These are phyloP conservation scores for Populus hybrid DNA, from an alignment of 441 rosid species.

Conservation along the genomic window DNA sequence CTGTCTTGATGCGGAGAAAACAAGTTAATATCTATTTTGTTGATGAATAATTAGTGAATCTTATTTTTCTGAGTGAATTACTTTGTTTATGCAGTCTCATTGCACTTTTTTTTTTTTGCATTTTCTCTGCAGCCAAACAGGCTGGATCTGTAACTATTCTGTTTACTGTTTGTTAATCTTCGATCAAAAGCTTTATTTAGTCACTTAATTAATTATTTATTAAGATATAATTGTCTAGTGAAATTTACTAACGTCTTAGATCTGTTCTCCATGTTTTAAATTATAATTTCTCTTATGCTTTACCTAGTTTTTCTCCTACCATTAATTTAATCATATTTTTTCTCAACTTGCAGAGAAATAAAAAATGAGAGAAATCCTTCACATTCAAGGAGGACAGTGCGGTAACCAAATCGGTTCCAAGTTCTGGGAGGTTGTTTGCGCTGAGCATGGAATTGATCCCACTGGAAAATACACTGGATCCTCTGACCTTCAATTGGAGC, in stretches of 20 bases:
- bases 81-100: background rate
- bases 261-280: background rate
- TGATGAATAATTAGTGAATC: background rate
- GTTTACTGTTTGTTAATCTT: background rate
- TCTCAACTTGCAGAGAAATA: background rate
- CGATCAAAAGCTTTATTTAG: background rate
- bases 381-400: no score
- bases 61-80: background rate
- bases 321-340: background rate
- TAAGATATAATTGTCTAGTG: background rate
- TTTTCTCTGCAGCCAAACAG: background rate
- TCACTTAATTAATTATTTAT: background rate
- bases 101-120: background rate
- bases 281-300: background rate
- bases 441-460: no score
- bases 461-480: no score
- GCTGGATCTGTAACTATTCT: background rate
- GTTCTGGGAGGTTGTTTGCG: no score
- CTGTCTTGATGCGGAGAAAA: background rate
- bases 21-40: background rate
- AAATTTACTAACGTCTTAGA: background rate
- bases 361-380: background rate
- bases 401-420: no score
- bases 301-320: background rate
- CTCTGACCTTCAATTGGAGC: no score